Evolutionary conservation across 345 rosid genomes (phyloP), one percentile per base, ranked within the genome.

Genomic region (Raphanus sativus): DNA sequence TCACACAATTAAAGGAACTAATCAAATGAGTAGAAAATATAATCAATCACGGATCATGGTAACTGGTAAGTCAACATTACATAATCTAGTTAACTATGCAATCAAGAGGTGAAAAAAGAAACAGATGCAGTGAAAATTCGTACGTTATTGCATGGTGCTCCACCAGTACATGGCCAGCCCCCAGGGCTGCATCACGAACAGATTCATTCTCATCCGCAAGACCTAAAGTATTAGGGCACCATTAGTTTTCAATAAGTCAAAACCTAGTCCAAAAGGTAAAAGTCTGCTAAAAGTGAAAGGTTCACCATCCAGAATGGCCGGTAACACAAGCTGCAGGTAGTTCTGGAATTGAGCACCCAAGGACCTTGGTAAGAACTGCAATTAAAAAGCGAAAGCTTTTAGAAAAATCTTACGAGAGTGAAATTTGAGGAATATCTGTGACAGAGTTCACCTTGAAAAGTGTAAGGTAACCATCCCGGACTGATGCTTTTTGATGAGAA

Each of bases 171-270:
- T 92, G 99, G 34, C 99, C 99, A 81, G 99, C 96, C 69, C 97
- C 98, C 54, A 95, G 83, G 79, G 99, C 99, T 36, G 98, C 99
- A 62, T 95, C 99, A 67, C 99, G 97, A 38, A 95, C 99, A 75
- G 99, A 92, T 83, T 95, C 99, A 81, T 92, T 95, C 87, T 95
- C 99, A 87, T 95, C 98, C 15, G 98, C 98, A 65, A 95, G 97
- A 80, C 99, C 99, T 95, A 85, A 28, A 80, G 63, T 52, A 67
- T 62, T 50, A 62, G 72, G 1, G 15, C 61, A 52, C 66, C 52
- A 87, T 45, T 42, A 70, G 4, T 65, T 66, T 72, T 34, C n/a
- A 82, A 30, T 29, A 50, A 55, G 25, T 55, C 65, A 55, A 72
- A 42, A 81, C 62, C 68, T 16, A 48, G 60, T 24, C 62, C 11